Conservation (phyloP, 352 stramenopile species). For the Phytopythium kandeliae region DNA sequence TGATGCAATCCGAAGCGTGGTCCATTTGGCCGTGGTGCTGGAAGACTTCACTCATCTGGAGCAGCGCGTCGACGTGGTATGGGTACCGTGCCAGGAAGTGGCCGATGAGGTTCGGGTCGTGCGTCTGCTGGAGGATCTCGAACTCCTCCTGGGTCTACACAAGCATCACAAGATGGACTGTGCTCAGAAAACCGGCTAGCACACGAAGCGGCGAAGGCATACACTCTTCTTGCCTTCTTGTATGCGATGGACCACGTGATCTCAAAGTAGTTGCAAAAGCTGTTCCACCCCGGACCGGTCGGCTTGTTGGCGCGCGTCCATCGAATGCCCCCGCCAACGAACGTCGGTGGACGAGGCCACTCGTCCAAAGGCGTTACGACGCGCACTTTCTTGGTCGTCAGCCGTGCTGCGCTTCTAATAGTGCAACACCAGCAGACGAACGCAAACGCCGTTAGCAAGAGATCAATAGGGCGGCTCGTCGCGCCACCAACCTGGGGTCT, state of each 20-base stretch:
- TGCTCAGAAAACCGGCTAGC: background rate
- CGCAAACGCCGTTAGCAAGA: background rate
- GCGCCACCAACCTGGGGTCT: slow-evolving; percentile 56
- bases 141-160: slow-evolving; percentile 74
- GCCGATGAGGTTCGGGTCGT: slow-evolving; percentile 78
- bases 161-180: too few relatives aligned
- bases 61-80: slow-evolving; percentile 79
- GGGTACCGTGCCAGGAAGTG: slow-evolving; percentile 81
- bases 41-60: slow-evolving; percentile 86
- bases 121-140: slow-evolving; percentile 69
- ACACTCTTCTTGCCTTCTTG: slow-evolving; percentile 54
- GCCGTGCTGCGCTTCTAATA: slow-evolving; percentile 23
- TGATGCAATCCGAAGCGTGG: slow-evolving; percentile 77
- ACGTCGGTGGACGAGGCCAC: slow-evolving; percentile 81
- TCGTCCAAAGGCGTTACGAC: slow-evolving; percentile 75
- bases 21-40: slow-evolving; percentile 88
- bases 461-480: too few relatives aligned
- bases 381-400: slow-evolving; percentile 67
- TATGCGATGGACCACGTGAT: slow-evolving; percentile 85
- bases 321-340: slow-evolving; percentile 79
- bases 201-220: background rate
- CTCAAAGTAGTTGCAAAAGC: slow-evolving; percentile 74
- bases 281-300: slow-evolving; percentile 55
- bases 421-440: background rate
- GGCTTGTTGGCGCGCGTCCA: slow-evolving; percentile 82